These are phyloP conservation scores for Ramalina intermedia DNA, from an alignment of 495 filamentous ascomycete genomes.

Conservation along the genomic window DNA sequence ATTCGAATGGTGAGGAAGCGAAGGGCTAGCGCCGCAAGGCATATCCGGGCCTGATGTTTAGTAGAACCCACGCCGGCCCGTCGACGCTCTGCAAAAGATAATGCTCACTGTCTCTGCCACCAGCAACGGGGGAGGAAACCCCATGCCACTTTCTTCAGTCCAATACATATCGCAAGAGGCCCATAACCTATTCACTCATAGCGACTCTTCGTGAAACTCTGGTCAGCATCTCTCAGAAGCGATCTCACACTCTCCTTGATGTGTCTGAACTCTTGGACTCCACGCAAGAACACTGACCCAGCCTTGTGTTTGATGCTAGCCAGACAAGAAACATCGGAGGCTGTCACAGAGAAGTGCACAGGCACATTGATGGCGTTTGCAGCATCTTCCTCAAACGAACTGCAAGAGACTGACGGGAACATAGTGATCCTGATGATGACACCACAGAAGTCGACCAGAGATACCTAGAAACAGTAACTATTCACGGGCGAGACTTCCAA, in stretches of 20 bases:
- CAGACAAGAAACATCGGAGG: not conserved
- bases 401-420: not conserved
- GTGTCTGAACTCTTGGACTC: not conserved
- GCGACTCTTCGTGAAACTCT: too few species aligned
- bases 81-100: too few species aligned
- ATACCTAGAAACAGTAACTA: conserved; percentile 46
- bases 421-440: conserved; percentile 34
- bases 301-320: not conserved
- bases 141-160: too few species aligned
- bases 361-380: not conserved
- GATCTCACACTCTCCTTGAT: not conserved
- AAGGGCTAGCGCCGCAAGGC: too few species aligned
- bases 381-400: not conserved
- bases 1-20: too few species aligned
- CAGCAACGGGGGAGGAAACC: too few species aligned
- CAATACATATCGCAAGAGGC: too few species aligned
- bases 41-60: too few species aligned
- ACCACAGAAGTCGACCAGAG: conserved; percentile 42
- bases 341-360: not conserved
- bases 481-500: conserved; percentile 59
- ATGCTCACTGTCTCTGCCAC: too few species aligned
- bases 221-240: not conserved
- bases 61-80: too few species aligned
- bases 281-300: not conserved
- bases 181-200: too few species aligned